Conservation (phyloP, 2,329 filamentous ascomycete genomes). For the Penicillium sclerotiorum region DNA sequence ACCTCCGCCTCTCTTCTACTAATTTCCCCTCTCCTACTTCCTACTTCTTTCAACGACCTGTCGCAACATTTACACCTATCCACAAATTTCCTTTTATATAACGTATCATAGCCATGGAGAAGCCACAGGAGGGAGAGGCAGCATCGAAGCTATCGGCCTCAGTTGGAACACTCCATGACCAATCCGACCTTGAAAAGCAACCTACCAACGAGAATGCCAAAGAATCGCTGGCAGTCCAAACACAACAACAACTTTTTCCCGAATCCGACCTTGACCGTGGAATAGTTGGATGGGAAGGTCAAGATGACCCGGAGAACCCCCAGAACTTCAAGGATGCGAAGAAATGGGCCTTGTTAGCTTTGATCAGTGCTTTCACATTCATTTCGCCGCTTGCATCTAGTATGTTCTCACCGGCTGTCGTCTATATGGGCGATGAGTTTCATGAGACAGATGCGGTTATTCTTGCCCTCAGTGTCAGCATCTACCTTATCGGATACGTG, state of each 20-base stretch:
- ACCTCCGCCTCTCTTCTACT: no score
- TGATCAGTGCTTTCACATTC: conserved; percentile 34
- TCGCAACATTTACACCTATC: no score
- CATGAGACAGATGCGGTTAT: conserved; percentile 25
- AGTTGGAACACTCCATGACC: no score
- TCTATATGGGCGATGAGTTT: conserved; percentile 27
- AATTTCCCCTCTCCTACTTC: no score
- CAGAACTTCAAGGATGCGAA: conserved; percentile 51
- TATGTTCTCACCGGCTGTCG: conserved; percentile 35
- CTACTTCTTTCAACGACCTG: no score
- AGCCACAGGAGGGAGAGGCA: no score
- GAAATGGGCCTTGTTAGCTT: conserved; percentile 30
- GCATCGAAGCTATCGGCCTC: no score
- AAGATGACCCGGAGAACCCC: conserved; percentile 61
- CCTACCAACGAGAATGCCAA: neutral
- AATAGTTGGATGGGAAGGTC: conserved; percentile 63
- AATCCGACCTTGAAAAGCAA: neutral
- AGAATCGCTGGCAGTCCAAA: no score
- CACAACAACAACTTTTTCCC: neutral
- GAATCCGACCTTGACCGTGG: conserved; percentile 53
- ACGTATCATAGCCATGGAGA: no score
- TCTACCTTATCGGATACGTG: conserved; percentile 34
- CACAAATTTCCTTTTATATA: no score
- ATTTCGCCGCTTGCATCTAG: conserved; percentile 37
- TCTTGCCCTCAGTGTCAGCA: conserved; percentile 34